These are phyloP conservation scores for Lipomyces starkeyi DNA, from an alignment of 805 yeast species.

Conservation along the genomic window DNA sequence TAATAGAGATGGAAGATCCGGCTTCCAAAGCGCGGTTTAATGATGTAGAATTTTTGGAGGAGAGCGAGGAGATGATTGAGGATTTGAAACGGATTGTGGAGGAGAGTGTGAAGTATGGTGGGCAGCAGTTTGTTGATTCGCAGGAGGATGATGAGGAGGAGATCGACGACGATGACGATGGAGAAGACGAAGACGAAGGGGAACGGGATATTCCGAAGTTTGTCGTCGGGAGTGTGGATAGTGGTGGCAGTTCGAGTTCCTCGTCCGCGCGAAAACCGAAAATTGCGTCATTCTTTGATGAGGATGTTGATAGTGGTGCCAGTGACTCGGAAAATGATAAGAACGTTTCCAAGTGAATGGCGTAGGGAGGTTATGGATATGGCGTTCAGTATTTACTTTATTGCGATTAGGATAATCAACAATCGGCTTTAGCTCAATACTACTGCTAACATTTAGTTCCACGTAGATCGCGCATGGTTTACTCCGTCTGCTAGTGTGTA, in stretches of 20 bases:
- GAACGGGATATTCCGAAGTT: constrained; percentile 2
- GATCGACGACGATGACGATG: constrained; percentile 13
- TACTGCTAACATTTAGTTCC: too few relatives aligned
- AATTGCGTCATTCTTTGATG: constrained; percentile 32
- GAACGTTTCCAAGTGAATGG: background rate
- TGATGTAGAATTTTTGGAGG: constrained; percentile 50
- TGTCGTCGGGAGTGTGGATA: constrained; percentile 12
- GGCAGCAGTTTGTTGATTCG: background rate
- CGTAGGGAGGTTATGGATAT: background rate
- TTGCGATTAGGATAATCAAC: background rate
- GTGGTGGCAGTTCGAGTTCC: background rate
- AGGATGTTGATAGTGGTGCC: constrained; percentile 18
- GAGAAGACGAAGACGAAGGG: constrained; percentile 16
- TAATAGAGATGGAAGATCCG: constrained; percentile 44
- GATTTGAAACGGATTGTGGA: constrained; percentile 46
- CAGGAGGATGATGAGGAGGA: constrained; percentile 8
- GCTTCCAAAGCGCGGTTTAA: constrained; percentile 46
- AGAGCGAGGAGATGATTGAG: constrained; percentile 49
- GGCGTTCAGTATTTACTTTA: background rate
- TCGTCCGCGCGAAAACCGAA: constrained; percentile 20
- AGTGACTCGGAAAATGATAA: constrained; percentile 14
- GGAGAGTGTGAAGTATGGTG: constrained; percentile 8
- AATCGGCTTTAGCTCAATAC: too few relatives aligned
- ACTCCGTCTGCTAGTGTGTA: too few relatives aligned
- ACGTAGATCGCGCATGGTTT: too few relatives aligned